These are phyloP conservation scores for Stephanodiscus minutulus DNA, from an alignment of 108 stramenopile genomes.

Conservation along the genomic window DNA sequence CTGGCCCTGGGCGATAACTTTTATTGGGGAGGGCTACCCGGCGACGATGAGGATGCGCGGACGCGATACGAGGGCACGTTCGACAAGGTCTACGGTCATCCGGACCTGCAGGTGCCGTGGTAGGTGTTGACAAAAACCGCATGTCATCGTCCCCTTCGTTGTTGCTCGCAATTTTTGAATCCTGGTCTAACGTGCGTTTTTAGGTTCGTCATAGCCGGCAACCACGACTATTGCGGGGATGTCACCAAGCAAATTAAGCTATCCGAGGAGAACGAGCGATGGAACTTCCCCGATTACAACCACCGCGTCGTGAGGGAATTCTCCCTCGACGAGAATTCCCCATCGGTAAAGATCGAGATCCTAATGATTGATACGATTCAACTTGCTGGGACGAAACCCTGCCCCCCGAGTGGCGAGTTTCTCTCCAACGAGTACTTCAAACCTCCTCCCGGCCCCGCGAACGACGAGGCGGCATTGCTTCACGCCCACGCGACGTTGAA, in stretches of 20 bases:
- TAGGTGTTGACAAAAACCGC: not conserved
- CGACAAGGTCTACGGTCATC: constrained; percentile 51
- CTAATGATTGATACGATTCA: constrained; percentile 59
- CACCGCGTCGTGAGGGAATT: constrained; percentile 26
- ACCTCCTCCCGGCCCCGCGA: constrained; percentile 15
- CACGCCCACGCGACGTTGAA: constrained; percentile 17
- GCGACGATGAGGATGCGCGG: not conserved
- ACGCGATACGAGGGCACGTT: constrained; percentile 48
- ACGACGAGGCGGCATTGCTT: constrained; percentile 4
- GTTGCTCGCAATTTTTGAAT: not conserved
- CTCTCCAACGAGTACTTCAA: constrained; percentile 25
- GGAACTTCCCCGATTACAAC: constrained; percentile 49
- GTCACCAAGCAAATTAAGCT: constrained; percentile 42
- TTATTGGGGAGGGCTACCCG: constrained; percentile 39
- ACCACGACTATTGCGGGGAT: constrained; percentile 60
- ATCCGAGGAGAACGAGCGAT: constrained; percentile 21
- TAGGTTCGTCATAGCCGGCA: constrained; percentile 49
- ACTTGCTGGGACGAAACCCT: constrained; percentile 27
- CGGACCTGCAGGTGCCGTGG: constrained; percentile 38
- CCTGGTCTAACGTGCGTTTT: not conserved
- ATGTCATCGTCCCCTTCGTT: not conserved
- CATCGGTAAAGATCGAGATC: constrained; percentile 37
- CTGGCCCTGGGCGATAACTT: constrained; percentile 61
- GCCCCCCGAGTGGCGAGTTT: constrained; percentile 1
- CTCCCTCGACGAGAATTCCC: constrained; percentile 1